Base-by-base conservation (phyloP, 192 early-diverging fungal genomes). In the Linderina pennispora region DNA sequence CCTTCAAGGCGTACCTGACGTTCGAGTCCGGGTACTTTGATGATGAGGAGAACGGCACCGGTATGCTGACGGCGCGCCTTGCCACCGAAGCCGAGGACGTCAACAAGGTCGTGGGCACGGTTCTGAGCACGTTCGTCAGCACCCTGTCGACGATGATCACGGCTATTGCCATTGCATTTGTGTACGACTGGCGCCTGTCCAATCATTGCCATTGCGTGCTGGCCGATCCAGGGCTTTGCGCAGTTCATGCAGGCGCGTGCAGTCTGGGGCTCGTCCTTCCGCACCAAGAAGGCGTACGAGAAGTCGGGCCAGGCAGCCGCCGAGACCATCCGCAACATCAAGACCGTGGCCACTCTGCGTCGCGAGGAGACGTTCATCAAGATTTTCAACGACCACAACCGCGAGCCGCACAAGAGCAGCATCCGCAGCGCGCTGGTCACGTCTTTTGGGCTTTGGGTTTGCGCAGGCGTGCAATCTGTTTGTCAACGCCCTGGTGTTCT, bases 241-340 rank as follows among this genome's bases (percentile, higher is more conserved):
- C 74, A 79, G 33, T 78, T 71, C 50, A 46, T 89, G 51, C 78
- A 89, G 50, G 74, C 82, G 25, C 74, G 59, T 6, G 51, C 78
- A 2, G 49, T 68, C 14, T 43, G 63, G 22, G 68, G 73, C 13
- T 74, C 64, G 45, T 62, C 65, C 4, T 40, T 40, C 40, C 69
- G 74, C 47, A 72, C 72, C 37, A 77, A 79, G 57, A 65, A 76
- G 43, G 81, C 83, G 2, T 91, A 88, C 53, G 80, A 80, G 45
- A 47, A 61, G 7, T 76, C 84, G 3, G 77, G 72, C 33, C 78
- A 84, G 58, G 75, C 84, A 4, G 89, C 91, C 1, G 84, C 85
- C 43, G 95, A 98, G 57, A 75, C 83, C 23, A 84, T 98, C 49
- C 65, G 79, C 50, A 81, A 80, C 51, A 87, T 98, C 55, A 76